phyloP scores from a whole-genome alignment of 805 yeast genomes.

The Candida easanensis region DNA sequence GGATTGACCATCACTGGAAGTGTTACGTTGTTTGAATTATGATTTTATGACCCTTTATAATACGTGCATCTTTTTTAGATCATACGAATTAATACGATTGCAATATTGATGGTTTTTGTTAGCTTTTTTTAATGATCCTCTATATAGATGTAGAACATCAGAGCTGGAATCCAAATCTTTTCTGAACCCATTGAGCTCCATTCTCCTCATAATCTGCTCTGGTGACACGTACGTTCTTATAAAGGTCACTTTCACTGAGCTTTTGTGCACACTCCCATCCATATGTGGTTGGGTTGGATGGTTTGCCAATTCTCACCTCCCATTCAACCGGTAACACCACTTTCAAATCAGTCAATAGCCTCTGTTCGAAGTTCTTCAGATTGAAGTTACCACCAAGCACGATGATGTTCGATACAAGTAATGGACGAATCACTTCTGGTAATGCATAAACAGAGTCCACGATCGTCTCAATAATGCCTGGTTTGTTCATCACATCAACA shows the following conservation, averaged over 20 bases:
- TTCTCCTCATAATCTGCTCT: constrained; percentile 83
- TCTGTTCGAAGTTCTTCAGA: constrained; percentile 59
- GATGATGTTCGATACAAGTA: constrained; percentile 75
- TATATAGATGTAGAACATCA: neutral
- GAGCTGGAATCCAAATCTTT: constrained; percentile 40
- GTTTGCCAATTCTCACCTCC: constrained; percentile 49
- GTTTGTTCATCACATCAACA: constrained; percentile 65
- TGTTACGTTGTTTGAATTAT: constrained; percentile 31
- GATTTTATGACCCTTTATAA: neutral
- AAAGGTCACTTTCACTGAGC: constrained; percentile 30
- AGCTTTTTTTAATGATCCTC: no score
- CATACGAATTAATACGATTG: no score
- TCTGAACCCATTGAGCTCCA: constrained; percentile 53
- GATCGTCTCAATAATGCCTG: constrained; percentile 72
- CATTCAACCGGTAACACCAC: constrained; percentile 71
- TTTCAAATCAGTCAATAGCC: constrained; percentile 61
- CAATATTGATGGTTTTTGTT: no score
- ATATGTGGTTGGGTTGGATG: constrained; percentile 38
- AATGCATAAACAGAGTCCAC: constrained; percentile 64
- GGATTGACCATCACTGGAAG: constrained; percentile 44
- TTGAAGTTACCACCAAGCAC: constrained; percentile 82
- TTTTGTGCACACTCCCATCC: constrained; percentile 58
- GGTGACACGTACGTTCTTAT: constrained; percentile 57
- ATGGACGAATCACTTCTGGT: constrained; percentile 72
- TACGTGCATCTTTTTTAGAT: no score